Evolutionary conservation across 2,329 filamentous ascomycete species (phyloP), one percentile per base, ranked within the genome.

Genomic region (Lecanicillium sp.): DNA sequence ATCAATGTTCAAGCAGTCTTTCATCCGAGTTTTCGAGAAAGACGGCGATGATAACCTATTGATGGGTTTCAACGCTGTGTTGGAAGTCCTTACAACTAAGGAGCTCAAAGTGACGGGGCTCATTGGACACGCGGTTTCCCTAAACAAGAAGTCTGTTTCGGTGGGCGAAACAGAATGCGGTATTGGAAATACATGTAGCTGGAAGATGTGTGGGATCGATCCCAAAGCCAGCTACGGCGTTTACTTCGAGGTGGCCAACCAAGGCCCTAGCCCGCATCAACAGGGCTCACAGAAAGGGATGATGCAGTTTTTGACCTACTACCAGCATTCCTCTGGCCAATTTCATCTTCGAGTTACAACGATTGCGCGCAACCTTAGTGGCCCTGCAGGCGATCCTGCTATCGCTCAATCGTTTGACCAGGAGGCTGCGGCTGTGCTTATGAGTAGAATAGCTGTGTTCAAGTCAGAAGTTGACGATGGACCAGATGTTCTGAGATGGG

Each of bases 191-290:
- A 98, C 92, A 1, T 96, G 90, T 63, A 90, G 89, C 3, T 98
- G 92, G 92, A 98, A 98, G 67, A 95, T 98, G 90, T 96, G 92
- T 54, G 89, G 88, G 49, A 95, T 98, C 49, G 89, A 96, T 52
- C 92, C 92, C 9, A 83, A 80, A 40, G 80, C 92, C 22, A 95
- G 88, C 54, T 96, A 96, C 53, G 92, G 88, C 44, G 76, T 98
- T 46, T 98, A 96, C 65, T 98, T 96, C 52, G 92, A 98, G 62
- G 94, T 98, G 56, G 90, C 92, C 33, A 87, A 85, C 51, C 92
- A 96, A 64, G 88, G 87, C 27, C 88, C 88, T 7, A 84, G 88
- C 13, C 75, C 84, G 35, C 85, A 94, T 60, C 85, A 90, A 54
- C 86, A 90, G 58, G 80, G 83, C 6, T 83, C 86, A 18, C 86